Evolutionary conservation across 768 basidiomycete species (phyloP).

Genomic region (Mrakia blollopis): DNA sequence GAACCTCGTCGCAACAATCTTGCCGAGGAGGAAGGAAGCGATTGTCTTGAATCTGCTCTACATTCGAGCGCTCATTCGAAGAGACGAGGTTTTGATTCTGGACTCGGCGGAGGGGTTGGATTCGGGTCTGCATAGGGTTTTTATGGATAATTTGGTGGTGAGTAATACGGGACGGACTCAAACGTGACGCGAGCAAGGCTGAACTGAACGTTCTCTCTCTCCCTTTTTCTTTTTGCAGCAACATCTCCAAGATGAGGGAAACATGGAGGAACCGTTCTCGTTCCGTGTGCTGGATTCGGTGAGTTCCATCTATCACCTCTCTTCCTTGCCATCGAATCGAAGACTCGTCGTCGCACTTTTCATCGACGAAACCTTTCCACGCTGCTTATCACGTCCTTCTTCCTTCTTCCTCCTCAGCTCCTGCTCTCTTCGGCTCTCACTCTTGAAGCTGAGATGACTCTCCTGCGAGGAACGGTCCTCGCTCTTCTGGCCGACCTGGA

Average conservation of each 20-base stretch:
- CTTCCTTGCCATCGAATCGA: too few relatives aligned
- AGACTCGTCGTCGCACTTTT: too few relatives aligned
- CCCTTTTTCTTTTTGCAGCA: neutral
- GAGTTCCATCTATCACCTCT: neutral
- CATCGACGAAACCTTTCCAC: neutral
- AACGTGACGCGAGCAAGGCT: neutral
- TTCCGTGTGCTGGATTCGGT: slow-evolving; percentile 28
- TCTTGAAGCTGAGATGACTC: slow-evolving; percentile 32
- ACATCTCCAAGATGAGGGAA: slow-evolving; percentile 8
- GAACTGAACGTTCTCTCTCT: neutral
- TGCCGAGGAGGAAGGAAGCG: slow-evolving; percentile 13
- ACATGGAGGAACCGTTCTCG: slow-evolving; percentile 21
- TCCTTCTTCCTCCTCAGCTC: neutral
- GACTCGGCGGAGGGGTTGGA: slow-evolving; percentile 28
- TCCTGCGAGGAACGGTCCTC: slow-evolving; percentile 17
- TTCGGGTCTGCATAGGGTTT: slow-evolving; percentile 14
- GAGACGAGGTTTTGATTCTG: slow-evolving; percentile 19
- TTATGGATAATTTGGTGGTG: slow-evolving; percentile 18
- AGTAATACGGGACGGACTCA: neutral
- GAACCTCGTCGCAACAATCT: slow-evolving; percentile 31
- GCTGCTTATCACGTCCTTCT: neutral
- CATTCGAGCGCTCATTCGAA: slow-evolving; percentile 22
- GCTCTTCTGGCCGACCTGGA: slow-evolving; percentile 14
- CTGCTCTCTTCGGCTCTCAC: slow-evolving; percentile 27
- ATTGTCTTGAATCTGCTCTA: slow-evolving; percentile 31